phyloP scores from a whole-genome alignment of 164 flowering plant genomes.

The Tetracentron sinense region DNA sequence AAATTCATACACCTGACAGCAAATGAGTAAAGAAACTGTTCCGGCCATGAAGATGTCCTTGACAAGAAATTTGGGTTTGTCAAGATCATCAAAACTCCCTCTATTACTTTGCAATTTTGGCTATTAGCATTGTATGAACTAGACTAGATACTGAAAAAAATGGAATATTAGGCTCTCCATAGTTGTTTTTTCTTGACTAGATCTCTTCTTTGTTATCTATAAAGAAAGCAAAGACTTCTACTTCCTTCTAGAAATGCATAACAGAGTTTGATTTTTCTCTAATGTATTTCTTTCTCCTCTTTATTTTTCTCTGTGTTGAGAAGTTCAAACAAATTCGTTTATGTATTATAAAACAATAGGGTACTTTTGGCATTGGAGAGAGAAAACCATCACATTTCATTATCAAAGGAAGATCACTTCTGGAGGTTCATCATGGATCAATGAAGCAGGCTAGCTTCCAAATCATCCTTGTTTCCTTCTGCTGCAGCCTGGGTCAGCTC shows the following conservation, averaged over 20 bases:
- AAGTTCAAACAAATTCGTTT: no score
- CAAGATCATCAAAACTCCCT: not conserved
- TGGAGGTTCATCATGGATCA: not conserved
- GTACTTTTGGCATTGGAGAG: not conserved
- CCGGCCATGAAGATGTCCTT: conserved; percentile 31
- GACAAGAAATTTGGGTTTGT: conserved; percentile 7
- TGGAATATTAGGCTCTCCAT: no score
- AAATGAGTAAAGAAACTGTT: conserved; percentile 8
- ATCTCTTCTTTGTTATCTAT: no score
- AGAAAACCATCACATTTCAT: not conserved
- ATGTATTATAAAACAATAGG: no score
- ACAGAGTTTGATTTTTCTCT: no score
- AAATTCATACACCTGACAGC: not conserved
- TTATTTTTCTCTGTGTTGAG: no score
- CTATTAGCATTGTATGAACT: conserved; percentile 4
- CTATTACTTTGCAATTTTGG: not conserved
- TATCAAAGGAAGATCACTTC: not conserved
- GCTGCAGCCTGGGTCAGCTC: conserved; percentile 32
- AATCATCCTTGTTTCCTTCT: conserved; percentile 14
- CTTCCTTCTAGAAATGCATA: no score
- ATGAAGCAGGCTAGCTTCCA: conserved; percentile 9
- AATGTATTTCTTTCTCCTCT: no score
- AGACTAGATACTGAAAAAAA: not conserved
- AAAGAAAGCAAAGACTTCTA: no score
- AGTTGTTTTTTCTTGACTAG: no score